Conservation (phyloP, 768 basidiomycete genomes). For the Pholiota conissans region DNA sequence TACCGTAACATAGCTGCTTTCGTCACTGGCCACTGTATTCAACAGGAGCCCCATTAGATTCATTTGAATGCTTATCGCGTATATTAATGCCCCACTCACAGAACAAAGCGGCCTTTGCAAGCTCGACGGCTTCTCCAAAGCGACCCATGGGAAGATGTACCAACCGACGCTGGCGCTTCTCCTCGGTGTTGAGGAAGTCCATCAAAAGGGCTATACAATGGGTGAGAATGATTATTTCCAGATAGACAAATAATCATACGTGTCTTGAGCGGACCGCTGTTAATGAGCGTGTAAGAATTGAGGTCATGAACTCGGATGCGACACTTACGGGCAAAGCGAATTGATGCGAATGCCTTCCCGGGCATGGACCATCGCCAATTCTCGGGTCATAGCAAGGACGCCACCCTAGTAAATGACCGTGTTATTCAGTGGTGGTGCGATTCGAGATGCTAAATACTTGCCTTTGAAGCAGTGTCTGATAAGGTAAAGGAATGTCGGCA, state of each 20-base stretch:
- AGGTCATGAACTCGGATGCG: not conserved
- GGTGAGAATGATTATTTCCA: not conserved
- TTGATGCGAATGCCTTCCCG: slow-evolving; percentile 96
- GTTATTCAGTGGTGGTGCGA: not conserved
- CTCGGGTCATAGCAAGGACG: slow-evolving; percentile 98
- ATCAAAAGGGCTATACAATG: slow-evolving; percentile 78
- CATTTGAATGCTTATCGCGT: slow-evolving; percentile 1
- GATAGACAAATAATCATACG: slow-evolving; percentile 44
- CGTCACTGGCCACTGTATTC: slow-evolving; percentile 83
- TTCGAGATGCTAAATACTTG: slow-evolving; percentile 21
- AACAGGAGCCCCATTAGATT: slow-evolving; percentile 24
- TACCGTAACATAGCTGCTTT: slow-evolving; percentile 95
- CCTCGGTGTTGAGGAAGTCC: slow-evolving; percentile 96
- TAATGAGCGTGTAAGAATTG: slow-evolving; percentile 7
- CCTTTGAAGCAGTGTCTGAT: slow-evolving; percentile 93
- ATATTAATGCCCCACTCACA: slow-evolving; percentile 49
- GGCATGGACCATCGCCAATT: slow-evolving; percentile 97
- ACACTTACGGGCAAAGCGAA: slow-evolving; percentile 88
- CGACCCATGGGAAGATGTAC: slow-evolving; percentile 95
- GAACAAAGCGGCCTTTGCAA: slow-evolving; percentile 92
- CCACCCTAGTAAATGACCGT: slow-evolving; percentile 59
- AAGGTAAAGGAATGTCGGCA: slow-evolving; percentile 15
- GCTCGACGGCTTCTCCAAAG: slow-evolving; percentile 95
- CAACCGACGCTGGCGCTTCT: slow-evolving; percentile 90
- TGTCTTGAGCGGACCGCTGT: slow-evolving; percentile 91